Evolutionary conservation across 192 early-diverging fungal genomes (phyloP).

Genomic region (Linnemannia elongata): DNA sequence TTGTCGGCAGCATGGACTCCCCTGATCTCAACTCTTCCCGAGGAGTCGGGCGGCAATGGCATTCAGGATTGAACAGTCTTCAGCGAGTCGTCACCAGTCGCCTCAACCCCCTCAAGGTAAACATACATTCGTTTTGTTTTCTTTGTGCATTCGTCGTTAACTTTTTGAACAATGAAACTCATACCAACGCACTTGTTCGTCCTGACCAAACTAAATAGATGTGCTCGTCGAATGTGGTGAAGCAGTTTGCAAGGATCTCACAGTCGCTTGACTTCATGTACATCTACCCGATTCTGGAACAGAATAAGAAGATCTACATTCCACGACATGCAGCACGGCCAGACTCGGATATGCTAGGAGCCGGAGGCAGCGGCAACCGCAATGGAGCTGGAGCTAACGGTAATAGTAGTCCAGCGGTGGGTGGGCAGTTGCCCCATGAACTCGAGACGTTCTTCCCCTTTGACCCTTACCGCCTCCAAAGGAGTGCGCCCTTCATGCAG

Average conservation of each 20-base stretch:
- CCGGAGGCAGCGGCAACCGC: not conserved
- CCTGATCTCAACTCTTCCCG: not conserved
- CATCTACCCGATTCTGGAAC: conserved; percentile 82
- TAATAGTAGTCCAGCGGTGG: conserved; percentile 14
- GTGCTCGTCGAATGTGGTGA: conserved; percentile 82
- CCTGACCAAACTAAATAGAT: conserved; percentile 45
- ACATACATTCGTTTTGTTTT: not conserved
- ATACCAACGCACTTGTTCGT: not conserved
- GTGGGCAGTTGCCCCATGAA: conserved; percentile 35
- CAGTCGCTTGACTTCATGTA: conserved; percentile 89
- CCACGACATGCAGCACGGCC: conserved; percentile 8
- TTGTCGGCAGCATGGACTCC: conserved; percentile 51
- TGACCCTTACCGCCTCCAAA: conserved; percentile 87
- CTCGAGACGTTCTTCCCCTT: conserved; percentile 90
- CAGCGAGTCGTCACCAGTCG: conserved; percentile 81
- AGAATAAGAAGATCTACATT: conserved; percentile 66
- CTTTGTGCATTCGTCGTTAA: not conserved
- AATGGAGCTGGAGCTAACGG: conserved; percentile 11
- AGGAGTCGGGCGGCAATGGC: conserved; percentile 64
- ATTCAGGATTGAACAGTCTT: conserved; percentile 73
- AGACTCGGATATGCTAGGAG: not conserved
- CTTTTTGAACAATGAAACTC: not conserved
- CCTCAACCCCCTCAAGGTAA: conserved; percentile 84
- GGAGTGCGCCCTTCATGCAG: conserved; percentile 77
- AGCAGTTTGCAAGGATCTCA: conserved; percentile 88